Conservation (phyloP, 495 filamentous ascomycete species). For the Neurospora tetraspora region DNA sequence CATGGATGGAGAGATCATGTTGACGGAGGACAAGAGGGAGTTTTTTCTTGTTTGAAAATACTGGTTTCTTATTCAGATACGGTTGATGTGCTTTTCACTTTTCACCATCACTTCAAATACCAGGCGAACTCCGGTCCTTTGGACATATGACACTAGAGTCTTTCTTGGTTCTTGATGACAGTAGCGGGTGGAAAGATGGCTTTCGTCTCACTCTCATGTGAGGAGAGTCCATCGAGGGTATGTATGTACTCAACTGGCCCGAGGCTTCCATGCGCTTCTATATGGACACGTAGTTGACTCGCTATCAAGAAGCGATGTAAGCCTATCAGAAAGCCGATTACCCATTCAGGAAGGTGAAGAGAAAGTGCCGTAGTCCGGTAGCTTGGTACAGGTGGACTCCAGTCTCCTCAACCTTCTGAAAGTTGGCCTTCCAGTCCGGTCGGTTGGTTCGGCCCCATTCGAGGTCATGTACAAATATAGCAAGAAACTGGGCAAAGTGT, state of each 20-base stretch:
- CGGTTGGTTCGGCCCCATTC: not conserved
- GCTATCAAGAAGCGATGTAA: not conserved
- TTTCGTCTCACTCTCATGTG: not conserved
- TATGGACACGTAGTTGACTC: not conserved
- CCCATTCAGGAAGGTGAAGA: not conserved
- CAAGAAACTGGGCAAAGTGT: not conserved
- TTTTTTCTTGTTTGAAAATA: not conserved
- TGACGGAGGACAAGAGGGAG: not conserved
- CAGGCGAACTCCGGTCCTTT: not conserved
- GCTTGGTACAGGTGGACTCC: not conserved
- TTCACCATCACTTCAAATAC: not conserved
- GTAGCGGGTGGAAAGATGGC: not conserved
- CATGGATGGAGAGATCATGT: not conserved
- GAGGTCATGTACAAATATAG: not conserved
- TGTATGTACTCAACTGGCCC: not conserved
- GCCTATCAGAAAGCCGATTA: not conserved
- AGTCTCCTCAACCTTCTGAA: not conserved
- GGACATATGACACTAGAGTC: not conserved
- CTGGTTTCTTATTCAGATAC: not conserved
- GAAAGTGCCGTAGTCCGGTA: not conserved
- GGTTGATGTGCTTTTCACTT: not conserved
- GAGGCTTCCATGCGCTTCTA: not conserved
- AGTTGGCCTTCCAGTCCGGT: not conserved
- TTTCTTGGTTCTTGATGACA: not conserved
- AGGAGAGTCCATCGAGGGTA: not conserved